phyloP scores from a whole-genome alignment of 1,284 basidiomycete genomes.

The Golubevia pallescens region DNA sequence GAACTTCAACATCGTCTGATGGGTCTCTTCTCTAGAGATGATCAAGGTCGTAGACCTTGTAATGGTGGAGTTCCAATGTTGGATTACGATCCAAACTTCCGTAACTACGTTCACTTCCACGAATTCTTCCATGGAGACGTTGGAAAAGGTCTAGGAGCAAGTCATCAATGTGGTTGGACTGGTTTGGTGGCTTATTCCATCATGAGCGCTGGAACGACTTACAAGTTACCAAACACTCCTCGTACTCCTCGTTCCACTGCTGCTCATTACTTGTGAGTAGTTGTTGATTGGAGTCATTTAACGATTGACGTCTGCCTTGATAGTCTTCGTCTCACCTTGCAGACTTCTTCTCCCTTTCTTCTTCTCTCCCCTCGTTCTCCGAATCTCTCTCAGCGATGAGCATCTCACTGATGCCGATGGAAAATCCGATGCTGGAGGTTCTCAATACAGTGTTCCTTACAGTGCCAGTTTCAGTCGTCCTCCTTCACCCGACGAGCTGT shows the following conservation, averaged over 20 bases:
- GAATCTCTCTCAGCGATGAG: constrained; percentile 23
- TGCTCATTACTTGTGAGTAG: constrained; percentile 95
- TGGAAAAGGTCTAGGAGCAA: constrained; percentile 89
- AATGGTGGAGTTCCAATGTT: constrained; percentile 88
- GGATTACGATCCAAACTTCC: constrained; percentile 92
- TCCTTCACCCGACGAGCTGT: constrained; percentile 53
- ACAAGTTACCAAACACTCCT: constrained; percentile 48
- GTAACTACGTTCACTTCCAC: constrained; percentile 93
- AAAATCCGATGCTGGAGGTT: constrained; percentile 34
- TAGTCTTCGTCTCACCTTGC: no score
- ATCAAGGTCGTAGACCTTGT: constrained; percentile 81
- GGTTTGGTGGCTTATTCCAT: constrained; percentile 44
- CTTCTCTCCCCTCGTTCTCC: no score
- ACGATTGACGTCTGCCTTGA: no score
- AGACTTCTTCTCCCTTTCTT: no score
- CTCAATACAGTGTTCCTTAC: constrained; percentile 15
- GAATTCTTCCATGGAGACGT: constrained; percentile 97
- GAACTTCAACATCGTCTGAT: constrained; percentile 97
- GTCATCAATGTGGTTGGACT: constrained; percentile 95
- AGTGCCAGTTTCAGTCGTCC: constrained; percentile 38
- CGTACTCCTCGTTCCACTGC: constrained; percentile 84
- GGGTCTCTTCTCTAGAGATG: constrained; percentile 90
- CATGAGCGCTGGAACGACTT: constrained; percentile 72
- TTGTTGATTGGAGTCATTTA: no score
- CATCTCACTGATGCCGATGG: constrained; percentile 38